Base-by-base conservation (phyloP, 345 rosid genomes). In the Linum usitatissimum region DNA sequence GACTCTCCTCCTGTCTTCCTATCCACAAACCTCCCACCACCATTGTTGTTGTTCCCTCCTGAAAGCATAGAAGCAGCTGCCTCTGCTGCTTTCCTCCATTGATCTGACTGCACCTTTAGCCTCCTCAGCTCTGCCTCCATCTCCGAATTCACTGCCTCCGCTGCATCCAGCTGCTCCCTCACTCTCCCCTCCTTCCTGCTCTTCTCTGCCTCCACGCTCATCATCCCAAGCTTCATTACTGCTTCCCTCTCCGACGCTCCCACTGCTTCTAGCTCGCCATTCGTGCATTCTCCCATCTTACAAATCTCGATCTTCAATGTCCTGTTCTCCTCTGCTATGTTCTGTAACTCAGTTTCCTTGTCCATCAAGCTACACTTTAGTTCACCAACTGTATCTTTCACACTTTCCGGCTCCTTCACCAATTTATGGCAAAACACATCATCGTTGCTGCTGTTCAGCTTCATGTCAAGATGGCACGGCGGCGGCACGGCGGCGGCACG, bases 201-300 rank as follows among this genome's bases (percentile, higher is more conserved):
- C 9, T 34, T 59, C 18, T 34, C 62, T 17, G 62, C 62, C 62
- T 34, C 48, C 19, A 31, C 62, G n/a, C 17, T 59, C 45, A 30
- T 36, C 38, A 58, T 7, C 14, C 81, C 83, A 18, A 92, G 84
- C 86, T 92, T 92, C 79, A 76, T 51, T 13, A 81, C 64, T 6
- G 81, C 81, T 54, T 89, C 95, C 63, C 69, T 81, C 65, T 85
- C 86, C 2, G 83, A 79, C 55, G 73, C 72, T 63, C 72, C 77
- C 6, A 77, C 82, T 19, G 67, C 69, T 57, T 80, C 82, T 31
- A 81, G 63, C 38, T 30, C 38, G 23, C 28, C 36, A 36, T 36
- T n/a, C 18, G 8, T 23, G 7, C 3, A 14, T 21, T 58, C 28
- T n/a, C 61, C 34, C n/a, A n/a, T 28, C 30, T 18, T 28, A 1